These are phyloP conservation scores for Podaxis rugospora DNA, from an alignment of 768 basidiomycete species.

Conservation along the genomic window DNA sequence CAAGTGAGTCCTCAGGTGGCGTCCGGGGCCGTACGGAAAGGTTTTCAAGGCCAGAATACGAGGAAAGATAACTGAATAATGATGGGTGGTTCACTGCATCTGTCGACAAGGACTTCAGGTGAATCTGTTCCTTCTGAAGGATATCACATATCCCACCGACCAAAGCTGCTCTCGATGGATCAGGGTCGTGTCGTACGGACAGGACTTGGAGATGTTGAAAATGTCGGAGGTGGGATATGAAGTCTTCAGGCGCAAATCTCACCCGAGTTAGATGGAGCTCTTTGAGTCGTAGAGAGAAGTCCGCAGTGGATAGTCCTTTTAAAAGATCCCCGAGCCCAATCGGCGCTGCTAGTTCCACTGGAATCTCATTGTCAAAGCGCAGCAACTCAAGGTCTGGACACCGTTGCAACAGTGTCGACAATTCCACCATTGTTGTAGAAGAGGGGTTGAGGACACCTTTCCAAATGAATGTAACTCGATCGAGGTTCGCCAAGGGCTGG, in stretches of 20 bases:
- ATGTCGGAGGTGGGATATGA: neutral
- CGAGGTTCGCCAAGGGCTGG: too few species aligned
- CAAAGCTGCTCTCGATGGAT: neutral
- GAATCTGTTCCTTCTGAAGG: neutral
- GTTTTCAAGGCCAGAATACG: neutral
- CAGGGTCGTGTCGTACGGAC: neutral
- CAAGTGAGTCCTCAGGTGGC: neutral
- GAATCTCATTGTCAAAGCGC: too few species aligned
- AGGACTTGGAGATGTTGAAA: neutral
- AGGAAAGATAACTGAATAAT: neutral
- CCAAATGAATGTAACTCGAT: too few species aligned
- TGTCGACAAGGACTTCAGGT: neutral
- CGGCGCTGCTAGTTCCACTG: too few species aligned
- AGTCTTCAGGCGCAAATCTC: neutral
- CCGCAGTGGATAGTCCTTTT: neutral
- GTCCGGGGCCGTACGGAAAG: neutral
- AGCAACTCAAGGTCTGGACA: too few species aligned
- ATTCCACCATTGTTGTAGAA: too few species aligned
- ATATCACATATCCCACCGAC: neutral
- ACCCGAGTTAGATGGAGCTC: neutral
- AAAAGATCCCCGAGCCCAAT: neutral
- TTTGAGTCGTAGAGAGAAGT: neutral
- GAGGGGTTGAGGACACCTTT: too few species aligned
- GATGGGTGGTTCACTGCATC: neutral
- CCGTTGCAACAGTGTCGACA: too few species aligned